Percentiles rank a stretch among this genome's conserved stretches.
These are phyloP conservation scores for Globisporangium lucens DNA, from an alignment of 352 stramenopile species.

Conservation along the genomic window DNA sequence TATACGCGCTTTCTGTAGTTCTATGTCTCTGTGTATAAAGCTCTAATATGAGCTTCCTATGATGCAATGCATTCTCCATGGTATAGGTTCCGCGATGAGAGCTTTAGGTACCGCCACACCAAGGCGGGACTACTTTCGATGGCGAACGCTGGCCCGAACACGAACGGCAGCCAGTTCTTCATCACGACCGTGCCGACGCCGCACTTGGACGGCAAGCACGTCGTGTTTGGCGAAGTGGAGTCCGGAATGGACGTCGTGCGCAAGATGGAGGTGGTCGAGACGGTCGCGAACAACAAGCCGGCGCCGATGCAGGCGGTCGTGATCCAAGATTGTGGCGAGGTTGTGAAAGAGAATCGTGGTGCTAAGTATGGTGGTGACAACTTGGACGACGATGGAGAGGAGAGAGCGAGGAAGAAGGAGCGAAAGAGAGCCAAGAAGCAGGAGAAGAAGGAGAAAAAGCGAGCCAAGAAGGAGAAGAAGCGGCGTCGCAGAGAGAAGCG, in stretches of 20 bases:
- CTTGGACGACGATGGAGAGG: constrained; percentile 5
- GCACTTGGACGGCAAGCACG: constrained; percentile 98
- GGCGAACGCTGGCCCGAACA: constrained; percentile 88
- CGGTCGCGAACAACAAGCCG: constrained; percentile 74
- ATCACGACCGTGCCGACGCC: constrained; percentile 86
- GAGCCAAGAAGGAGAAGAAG: constrained; percentile 36
- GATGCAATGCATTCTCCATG: not conserved
- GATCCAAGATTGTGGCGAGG: constrained; percentile 94
- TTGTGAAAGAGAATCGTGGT: constrained; percentile 19
- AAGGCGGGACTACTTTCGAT: constrained; percentile 93
- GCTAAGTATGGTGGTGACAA: not conserved
- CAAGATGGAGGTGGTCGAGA: constrained; percentile 92
- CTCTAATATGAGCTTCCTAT: not conserved
- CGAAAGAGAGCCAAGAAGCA: constrained; percentile 26
- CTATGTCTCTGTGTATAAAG: not conserved
- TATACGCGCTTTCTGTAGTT: not conserved
- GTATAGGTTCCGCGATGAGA: constrained; percentile 91
- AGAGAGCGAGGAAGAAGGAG: constrained; percentile 19
- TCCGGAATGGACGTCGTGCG: constrained; percentile 64
- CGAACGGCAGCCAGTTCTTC: constrained; percentile 86
- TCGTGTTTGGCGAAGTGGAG: constrained; percentile 98
- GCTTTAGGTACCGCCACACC: constrained; percentile 92
- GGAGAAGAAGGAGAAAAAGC: constrained; percentile 33
- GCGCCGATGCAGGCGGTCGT: constrained; percentile 83
- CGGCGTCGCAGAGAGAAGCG: constrained; percentile 26